Base-by-base conservation (phyloP, 768 basidiomycete species). In the Clitopilus hobsonii region DNA sequence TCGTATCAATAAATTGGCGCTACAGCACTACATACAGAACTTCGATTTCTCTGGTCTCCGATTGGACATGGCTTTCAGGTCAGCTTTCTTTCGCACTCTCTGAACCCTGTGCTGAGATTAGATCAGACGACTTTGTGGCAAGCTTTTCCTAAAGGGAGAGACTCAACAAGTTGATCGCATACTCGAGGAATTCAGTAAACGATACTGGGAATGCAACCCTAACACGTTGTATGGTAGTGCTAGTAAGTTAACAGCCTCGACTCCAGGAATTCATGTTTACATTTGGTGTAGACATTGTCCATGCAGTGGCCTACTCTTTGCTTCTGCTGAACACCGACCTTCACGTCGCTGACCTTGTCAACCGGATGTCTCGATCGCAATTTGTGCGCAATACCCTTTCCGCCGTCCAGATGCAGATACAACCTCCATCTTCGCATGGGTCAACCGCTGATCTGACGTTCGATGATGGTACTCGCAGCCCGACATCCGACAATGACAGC, bases 81-180 rank as follows among this genome's bases (percentile, higher is more conserved):
- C 45, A 24, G 75, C 57, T 61, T 56, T 18, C 5, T 23, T 16
- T 30, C 49, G 45, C 29, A 6, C 5, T 20, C n/a, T 8, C 25
- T 29, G 25, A 41, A 10, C 48, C 28, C 18, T 14, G 4, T 27
- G 47, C 55, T 20, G 60, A 52, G 2, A 23, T 18, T 22, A 25
- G 49, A 38, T 7, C 61, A 94, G 95, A 58, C 86, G 86, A 22
- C 74, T 99, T 10, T 98, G 95, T 66, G 86, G 86, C 11, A 97
- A 96, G 67, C 79, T 99, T 1, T 98, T 82, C 67, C 80, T 99
- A 56, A 95, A 94, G 69, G 97, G 86, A 1, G 97, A 99, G 69
- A 96, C 96, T 0, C 97, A 99, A 65, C 95, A 98, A 72, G 89
- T 99, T 38, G 97, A 98, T 68, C 86, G 97, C 38, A 98, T 99